These are phyloP conservation scores for Phyllosticta capitalensis DNA, from an alignment of 2,329 filamentous ascomycete species.

Conservation along the genomic window DNA sequence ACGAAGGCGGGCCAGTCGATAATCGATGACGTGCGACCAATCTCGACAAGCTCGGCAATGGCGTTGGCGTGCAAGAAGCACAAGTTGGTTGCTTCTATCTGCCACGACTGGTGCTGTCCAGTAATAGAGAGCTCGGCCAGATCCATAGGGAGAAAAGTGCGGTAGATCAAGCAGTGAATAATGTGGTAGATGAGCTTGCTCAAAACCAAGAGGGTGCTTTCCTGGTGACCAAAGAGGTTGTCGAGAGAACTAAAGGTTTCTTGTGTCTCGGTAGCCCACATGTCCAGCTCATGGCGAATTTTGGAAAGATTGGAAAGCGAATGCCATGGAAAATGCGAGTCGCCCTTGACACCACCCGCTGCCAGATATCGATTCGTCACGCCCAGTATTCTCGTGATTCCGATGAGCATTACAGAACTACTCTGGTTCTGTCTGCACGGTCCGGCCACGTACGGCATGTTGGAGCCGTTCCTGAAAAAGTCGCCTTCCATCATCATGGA, in stretches of 20 bases:
- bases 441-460: constrained; percentile 61
- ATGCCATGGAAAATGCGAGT: constrained; percentile 88
- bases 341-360: constrained; percentile 76
- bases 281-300: constrained; percentile 74
- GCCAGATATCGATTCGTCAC: constrained; percentile 77
- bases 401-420: constrained; percentile 71
- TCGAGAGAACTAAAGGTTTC: constrained; percentile 70
- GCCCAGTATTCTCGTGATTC: constrained; percentile 73
- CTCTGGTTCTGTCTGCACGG: constrained; percentile 63
- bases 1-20: constrained; percentile 83
- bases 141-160: constrained; percentile 78
- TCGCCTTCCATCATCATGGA: constrained; percentile 63
- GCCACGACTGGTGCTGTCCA: constrained; percentile 83
- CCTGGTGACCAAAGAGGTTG: constrained; percentile 63
- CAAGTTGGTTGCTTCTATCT: constrained; percentile 81
- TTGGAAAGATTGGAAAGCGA: constrained; percentile 75
- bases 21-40: constrained; percentile 62
- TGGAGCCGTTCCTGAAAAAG: constrained; percentile 71
- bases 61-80: constrained; percentile 83
- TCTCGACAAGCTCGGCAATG: constrained; percentile 67
- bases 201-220: constrained; percentile 68
- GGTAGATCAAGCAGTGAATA: constrained; percentile 77
- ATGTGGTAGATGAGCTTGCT: constrained; percentile 83
- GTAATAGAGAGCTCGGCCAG: constrained; percentile 68
- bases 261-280: constrained; percentile 74